phyloP scores from a whole-genome alignment of 2,329 filamentous ascomycete species.

The Clarireedia paspali region DNA sequence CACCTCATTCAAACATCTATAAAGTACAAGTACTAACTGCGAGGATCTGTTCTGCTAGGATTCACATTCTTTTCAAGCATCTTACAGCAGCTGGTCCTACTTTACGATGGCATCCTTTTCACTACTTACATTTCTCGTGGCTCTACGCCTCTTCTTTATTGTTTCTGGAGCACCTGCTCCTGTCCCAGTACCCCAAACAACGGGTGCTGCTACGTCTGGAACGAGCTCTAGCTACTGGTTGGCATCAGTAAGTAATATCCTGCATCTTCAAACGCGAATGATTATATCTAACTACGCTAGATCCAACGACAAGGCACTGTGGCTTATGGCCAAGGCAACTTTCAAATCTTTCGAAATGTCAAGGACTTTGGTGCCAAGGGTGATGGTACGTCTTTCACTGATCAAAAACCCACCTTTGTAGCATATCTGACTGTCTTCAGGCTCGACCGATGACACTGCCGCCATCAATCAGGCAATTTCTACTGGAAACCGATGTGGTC shows the following conservation, averaged over 20 bases:
- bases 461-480: slow-evolving; percentile 82
- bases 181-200: slow-evolving; percentile 7
- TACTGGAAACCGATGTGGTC: slow-evolving; percentile 70
- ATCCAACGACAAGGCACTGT: slow-evolving; percentile 28
- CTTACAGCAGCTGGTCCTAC: slow-evolving; percentile 28
- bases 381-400: slow-evolving; percentile 44
- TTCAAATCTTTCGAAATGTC: slow-evolving; percentile 72
- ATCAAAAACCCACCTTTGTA: neutral
- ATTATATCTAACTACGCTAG: neutral
- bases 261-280: neutral
- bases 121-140: slow-evolving; percentile 23
- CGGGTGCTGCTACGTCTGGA: slow-evolving; percentile 10
- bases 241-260: slow-evolving; percentile 10
- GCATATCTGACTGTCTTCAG: slow-evolving; percentile 54
- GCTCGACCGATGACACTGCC: slow-evolving; percentile 68
- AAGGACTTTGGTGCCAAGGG: slow-evolving; percentile 67
- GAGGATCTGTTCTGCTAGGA: slow-evolving; percentile 13
- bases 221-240: slow-evolving; percentile 25
- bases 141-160: slow-evolving; percentile 23
- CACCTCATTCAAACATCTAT: neutral
- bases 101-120: slow-evolving; percentile 28
- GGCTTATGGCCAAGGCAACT: slow-evolving; percentile 38
- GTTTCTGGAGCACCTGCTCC: slow-evolving; percentile 22
- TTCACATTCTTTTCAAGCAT: slow-evolving; percentile 26
- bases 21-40: slow-evolving; percentile 14